phyloP scores from a whole-genome alignment of 192 early-diverging fungal genomes.

The Coemansia sp. region DNA sequence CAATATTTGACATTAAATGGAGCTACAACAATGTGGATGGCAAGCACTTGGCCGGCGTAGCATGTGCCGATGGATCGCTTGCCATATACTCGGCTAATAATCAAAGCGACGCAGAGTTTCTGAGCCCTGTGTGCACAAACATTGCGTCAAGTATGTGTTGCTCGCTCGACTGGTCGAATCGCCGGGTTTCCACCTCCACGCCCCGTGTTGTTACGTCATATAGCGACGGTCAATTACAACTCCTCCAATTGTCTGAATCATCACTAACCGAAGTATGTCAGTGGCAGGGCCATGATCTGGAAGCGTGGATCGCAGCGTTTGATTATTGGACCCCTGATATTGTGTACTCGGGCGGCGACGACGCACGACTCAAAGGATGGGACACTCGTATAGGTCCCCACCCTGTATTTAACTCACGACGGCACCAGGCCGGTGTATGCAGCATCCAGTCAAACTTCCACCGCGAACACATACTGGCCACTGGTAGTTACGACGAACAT shows the following conservation, averaged over 20 bases:
- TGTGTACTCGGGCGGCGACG: constrained; percentile 82
- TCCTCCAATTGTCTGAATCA: constrained; percentile 56
- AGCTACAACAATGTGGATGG: constrained; percentile 56
- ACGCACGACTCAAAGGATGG: constrained; percentile 85
- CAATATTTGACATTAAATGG: constrained; percentile 77
- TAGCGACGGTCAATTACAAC: constrained; percentile 70
- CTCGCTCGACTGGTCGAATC: constrained; percentile 89
- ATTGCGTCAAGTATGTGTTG: constrained; percentile 66
- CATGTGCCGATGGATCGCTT: constrained; percentile 61
- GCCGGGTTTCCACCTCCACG: constrained; percentile 7
- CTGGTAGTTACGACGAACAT: constrained; percentile 92
- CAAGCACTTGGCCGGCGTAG: constrained; percentile 60
- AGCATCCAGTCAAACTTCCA: constrained; percentile 85
- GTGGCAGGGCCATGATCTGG: constrained; percentile 86
- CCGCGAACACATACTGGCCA: constrained; percentile 74
- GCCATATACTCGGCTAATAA: constrained; percentile 54
- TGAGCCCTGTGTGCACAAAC: constrained; percentile 31
- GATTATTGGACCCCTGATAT: constrained; percentile 74
- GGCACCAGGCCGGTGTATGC: constrained; percentile 89
- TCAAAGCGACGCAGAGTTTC: constrained; percentile 17
- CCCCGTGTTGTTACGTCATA: constrained; percentile 66
- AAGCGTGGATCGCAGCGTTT: constrained; percentile 94
- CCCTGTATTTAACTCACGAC: constrained; percentile 63
- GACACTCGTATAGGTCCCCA: constrained; percentile 64
- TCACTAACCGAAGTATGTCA: constrained; percentile 28